phyloP scores from a whole-genome alignment of 306 rosid genomes.

The barrel medic (Medicago truncatula) region DNA sequence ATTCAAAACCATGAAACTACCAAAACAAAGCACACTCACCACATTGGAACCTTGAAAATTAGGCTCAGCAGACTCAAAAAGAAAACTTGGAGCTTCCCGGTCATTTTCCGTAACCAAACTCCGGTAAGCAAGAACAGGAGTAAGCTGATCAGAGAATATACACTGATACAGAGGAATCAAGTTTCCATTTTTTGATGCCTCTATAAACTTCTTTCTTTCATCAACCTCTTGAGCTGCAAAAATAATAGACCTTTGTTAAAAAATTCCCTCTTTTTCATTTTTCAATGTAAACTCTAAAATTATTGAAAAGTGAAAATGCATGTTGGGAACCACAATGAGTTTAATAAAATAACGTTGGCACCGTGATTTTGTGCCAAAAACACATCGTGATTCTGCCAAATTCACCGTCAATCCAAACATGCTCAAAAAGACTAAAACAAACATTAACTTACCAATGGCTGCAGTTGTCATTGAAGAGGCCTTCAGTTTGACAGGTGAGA shows the following conservation, averaged over 20 bases:
- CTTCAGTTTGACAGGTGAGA: constrained; percentile 39
- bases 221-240: constrained; percentile 54
- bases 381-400: not conserved
- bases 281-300: not conserved
- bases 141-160: constrained; percentile 82
- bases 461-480: constrained; percentile 45
- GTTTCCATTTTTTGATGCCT: constrained; percentile 67
- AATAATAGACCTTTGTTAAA: not conserved
- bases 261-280: not conserved
- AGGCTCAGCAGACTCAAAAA: constrained; percentile 82
- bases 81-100: constrained; percentile 83
- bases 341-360: no score
- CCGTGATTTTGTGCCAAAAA: no score
- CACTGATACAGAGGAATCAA: constrained; percentile 67
- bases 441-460: constrained; percentile 43
- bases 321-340: not conserved
- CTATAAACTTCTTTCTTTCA: constrained; percentile 52
- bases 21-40: constrained; percentile 38
- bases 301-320: not conserved
- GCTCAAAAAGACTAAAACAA: not conserved
- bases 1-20: constrained; percentile 15
- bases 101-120: constrained; percentile 72
- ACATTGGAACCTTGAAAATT: constrained; percentile 41
- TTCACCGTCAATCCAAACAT: not conserved
- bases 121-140: constrained; percentile 80